A percentile compares a stretch with the other conserved stretches of the same genome.
phyloP scores from a whole-genome alignment of 345 rosid species.

The Theobroma cacao region DNA sequence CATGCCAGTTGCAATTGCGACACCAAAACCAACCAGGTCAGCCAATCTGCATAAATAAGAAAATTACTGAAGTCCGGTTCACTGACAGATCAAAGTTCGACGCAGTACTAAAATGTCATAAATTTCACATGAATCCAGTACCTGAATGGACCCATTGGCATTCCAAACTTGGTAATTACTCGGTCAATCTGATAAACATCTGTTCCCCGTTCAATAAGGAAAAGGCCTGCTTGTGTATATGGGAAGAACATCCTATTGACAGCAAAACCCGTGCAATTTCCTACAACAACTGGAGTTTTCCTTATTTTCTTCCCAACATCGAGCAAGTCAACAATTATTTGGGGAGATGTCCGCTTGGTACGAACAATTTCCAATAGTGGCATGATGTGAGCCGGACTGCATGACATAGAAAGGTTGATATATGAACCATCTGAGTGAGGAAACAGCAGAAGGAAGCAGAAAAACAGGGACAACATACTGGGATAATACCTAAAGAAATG shows the following conservation, averaged over 20 bases:
- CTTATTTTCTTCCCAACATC: conserved; percentile 88
- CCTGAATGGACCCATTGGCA: conserved; percentile 99
- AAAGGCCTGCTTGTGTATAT: conserved; percentile 72
- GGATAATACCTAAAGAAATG: conserved; percentile 88
- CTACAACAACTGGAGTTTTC: conserved; percentile 93
- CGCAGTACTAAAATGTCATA: not conserved
- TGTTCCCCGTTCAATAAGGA: conserved; percentile 80
- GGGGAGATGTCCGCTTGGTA: conserved; percentile 80
- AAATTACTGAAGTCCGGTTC: not conserved
- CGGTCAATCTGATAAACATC: conserved; percentile 77
- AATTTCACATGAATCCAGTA: conserved; percentile 12
- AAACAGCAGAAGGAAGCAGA: not conserved
- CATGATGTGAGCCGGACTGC: conserved; percentile 97
- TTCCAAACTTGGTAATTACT: conserved; percentile 83
- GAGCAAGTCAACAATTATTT: conserved; percentile 82
- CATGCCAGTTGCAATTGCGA: conserved; percentile 69
- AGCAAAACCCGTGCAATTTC: conserved; percentile 98
- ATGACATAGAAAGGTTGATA: conserved; percentile 23
- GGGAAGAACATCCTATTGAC: conserved; percentile 99
- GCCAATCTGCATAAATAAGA: conserved; percentile 51
- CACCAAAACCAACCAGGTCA: conserved; percentile 95
- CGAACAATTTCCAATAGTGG: conserved; percentile 94
- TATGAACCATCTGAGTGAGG: conserved; percentile 7
- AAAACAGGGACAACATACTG: not conserved
- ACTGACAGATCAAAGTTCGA: not conserved